A percentile compares a stretch with the other conserved stretches of the same genome.
Evolutionary conservation across 2,329 filamentous ascomycete genomes (phyloP).

Genomic region (Didymella lethalis): DNA sequence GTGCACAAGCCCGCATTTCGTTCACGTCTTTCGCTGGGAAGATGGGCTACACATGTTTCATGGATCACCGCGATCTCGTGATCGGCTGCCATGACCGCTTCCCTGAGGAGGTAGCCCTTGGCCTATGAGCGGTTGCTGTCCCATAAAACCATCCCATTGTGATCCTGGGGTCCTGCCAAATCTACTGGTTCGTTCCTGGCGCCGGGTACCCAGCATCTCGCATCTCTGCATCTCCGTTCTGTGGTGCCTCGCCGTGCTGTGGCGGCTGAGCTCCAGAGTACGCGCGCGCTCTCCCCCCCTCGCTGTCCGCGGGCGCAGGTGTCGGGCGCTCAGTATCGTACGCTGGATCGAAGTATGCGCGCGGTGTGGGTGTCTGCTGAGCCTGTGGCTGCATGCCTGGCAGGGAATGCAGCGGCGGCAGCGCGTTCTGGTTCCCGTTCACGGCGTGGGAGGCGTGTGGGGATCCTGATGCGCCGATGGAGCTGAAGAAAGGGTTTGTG

Average conservation of each 20-base stretch:
- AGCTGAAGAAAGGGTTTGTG: slow-evolving; percentile 43
- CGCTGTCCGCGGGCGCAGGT: slow-evolving; percentile 30
- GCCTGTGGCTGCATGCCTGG: slow-evolving; percentile 36
- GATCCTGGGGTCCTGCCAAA: neutral
- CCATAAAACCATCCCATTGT: neutral
- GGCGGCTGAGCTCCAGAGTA: slow-evolving; percentile 40
- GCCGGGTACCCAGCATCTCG: slow-evolving; percentile 51
- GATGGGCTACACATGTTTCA: neutral
- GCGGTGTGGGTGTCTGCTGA: slow-evolving; percentile 31
- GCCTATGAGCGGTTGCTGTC: neutral
- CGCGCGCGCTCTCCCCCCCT: slow-evolving; percentile 37
- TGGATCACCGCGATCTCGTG: neutral
- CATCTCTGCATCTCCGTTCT: slow-evolving; percentile 55
- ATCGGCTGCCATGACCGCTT: no score
- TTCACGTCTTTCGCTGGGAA: neutral
- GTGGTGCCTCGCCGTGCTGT: slow-evolving; percentile 33
- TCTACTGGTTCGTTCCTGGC: slow-evolving; percentile 44
- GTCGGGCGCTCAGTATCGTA: slow-evolving; percentile 43
- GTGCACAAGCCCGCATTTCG: neutral
- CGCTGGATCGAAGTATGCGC: slow-evolving; percentile 44
- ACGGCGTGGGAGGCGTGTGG: slow-evolving; percentile 37
- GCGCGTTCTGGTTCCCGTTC: slow-evolving; percentile 40
- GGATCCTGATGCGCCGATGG: slow-evolving; percentile 33
- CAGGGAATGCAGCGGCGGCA: slow-evolving; percentile 38
- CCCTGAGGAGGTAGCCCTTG: neutral